phyloP scores from a whole-genome alignment of 1,284 basidiomycete species.

The Tilletia setariae region DNA sequence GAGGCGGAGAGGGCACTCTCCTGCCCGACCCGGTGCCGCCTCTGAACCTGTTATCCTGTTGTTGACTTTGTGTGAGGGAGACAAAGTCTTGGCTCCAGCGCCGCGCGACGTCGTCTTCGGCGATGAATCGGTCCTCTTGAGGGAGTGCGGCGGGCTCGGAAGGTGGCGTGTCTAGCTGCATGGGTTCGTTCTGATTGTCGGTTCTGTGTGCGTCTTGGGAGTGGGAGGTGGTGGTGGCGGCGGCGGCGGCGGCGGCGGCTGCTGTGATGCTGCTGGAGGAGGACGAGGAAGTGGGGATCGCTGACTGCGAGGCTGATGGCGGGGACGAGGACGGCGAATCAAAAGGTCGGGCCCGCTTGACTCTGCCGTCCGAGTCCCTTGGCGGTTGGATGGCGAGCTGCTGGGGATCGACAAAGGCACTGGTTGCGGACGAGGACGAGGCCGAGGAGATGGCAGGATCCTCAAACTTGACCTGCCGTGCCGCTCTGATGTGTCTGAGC shows the following conservation, averaged over 20 bases:
- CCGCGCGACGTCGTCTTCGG: no score
- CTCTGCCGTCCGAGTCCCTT: slow-evolving; percentile 1
- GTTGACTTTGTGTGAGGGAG: no score
- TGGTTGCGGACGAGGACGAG: no score
- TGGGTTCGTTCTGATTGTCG: not conserved
- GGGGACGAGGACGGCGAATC: not conserved
- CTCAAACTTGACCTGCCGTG: not conserved
- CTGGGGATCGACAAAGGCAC: no score
- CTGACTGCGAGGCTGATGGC: not conserved
- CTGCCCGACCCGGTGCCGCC: no score
- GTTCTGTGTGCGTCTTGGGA: not conserved
- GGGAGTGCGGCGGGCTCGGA: not conserved
- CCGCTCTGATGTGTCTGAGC: no score
- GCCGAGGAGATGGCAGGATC: not conserved
- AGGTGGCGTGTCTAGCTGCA: slow-evolving; percentile 11
- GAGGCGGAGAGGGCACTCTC: not conserved
- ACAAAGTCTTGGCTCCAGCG: no score
- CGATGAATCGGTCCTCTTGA: no score
- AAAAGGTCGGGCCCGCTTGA: slow-evolving; percentile 9
- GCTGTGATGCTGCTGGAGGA: not conserved
- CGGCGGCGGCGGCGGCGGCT: not conserved
- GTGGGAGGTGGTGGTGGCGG: not conserved
- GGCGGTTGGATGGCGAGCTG: no score
- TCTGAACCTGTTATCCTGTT: no score
- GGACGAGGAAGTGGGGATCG: not conserved